phyloP scores from a whole-genome alignment of 2,329 filamentous ascomycete species.

The Xylaria sp. region DNA sequence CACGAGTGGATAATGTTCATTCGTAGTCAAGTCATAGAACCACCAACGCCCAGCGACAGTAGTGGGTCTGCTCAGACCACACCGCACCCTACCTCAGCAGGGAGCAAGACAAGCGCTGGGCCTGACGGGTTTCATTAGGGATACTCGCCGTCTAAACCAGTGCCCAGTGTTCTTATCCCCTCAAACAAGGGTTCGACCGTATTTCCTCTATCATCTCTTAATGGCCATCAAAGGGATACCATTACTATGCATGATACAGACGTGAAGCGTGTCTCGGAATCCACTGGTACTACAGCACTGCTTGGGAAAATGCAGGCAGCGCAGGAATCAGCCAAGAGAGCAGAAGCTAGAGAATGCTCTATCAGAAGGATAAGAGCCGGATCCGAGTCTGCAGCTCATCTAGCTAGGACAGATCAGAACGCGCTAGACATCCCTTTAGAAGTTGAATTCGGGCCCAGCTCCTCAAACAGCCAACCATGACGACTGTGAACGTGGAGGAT shows the following conservation, averaged over 20 bases:
- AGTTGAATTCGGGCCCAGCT: constrained; percentile 39
- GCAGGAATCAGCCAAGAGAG: constrained; percentile 45
- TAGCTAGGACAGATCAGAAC: not conserved
- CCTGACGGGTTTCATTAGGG: constrained; percentile 52
- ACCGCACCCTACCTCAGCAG: constrained; percentile 48
- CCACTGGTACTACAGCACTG: constrained; percentile 22
- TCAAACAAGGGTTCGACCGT: constrained; percentile 31
- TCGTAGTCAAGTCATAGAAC: constrained; percentile 71
- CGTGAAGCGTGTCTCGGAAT: constrained; percentile 9
- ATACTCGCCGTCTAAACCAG: constrained; percentile 37
- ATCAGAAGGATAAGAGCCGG: constrained; percentile 39
- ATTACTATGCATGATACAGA: constrained; percentile 13
- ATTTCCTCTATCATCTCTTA: not conserved
- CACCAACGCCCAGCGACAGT: constrained; percentile 70
- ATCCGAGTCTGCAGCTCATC: constrained; percentile 39
- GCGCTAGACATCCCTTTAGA: constrained; percentile 20
- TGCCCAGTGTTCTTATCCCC: constrained; percentile 35
- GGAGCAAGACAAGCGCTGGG: constrained; percentile 44
- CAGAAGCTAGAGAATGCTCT: constrained; percentile 39
- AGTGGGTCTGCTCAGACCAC: constrained; percentile 54
- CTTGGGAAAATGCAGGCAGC: constrained; percentile 42
- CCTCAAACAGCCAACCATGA: constrained; percentile 32
- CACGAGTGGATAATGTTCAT: constrained; percentile 88
- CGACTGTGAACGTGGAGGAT: not conserved
- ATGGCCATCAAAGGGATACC: constrained; percentile 1